A percentile compares a stretch with the other conserved stretches of the same genome.
These are phyloP conservation scores for Eucalyptus tenuipes DNA, from an alignment of 345 rosid species.

Conservation along the genomic window DNA sequence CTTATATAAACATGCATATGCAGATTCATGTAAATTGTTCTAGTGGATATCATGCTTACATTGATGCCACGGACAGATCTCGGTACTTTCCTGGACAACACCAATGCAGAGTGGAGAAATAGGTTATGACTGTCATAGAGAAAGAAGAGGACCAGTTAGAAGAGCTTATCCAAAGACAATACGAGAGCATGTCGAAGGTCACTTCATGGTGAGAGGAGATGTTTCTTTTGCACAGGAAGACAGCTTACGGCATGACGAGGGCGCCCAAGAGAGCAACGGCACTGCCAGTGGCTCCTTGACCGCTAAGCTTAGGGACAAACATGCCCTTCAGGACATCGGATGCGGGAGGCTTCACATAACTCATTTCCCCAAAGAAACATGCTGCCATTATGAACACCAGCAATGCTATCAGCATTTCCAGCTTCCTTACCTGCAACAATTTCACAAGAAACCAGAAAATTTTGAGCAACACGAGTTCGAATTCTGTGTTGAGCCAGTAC, in stretches of 20 bases:
- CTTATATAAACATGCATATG: not conserved
- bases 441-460: not conserved
- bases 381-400: constrained; percentile 39
- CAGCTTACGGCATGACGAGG: constrained; percentile 36
- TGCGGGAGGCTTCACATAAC: constrained; percentile 35
- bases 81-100: constrained; percentile 35
- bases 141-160: not conserved
- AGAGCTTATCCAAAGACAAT: not conserved
- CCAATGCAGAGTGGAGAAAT: constrained; percentile 40
- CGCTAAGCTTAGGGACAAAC: constrained; percentile 27
- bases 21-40: not conserved
- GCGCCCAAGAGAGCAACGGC: constrained; percentile 44
- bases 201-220: not conserved
- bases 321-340: constrained; percentile 32
- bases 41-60: constrained; percentile 2
- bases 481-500: not conserved
- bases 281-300: constrained; percentile 23
- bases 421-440: constrained; percentile 27
- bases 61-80: constrained; percentile 35
- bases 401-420: constrained; percentile 24
- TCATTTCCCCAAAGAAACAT: constrained; percentile 22
- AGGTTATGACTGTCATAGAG: constrained; percentile 24
- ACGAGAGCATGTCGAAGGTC: not conserved
- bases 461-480: not conserved
- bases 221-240: not conserved